Evolutionary conservation across 2,329 filamentous ascomycete species (phyloP), one percentile per base, ranked within the genome.

Genomic region (Aspergillus vadensis): DNA sequence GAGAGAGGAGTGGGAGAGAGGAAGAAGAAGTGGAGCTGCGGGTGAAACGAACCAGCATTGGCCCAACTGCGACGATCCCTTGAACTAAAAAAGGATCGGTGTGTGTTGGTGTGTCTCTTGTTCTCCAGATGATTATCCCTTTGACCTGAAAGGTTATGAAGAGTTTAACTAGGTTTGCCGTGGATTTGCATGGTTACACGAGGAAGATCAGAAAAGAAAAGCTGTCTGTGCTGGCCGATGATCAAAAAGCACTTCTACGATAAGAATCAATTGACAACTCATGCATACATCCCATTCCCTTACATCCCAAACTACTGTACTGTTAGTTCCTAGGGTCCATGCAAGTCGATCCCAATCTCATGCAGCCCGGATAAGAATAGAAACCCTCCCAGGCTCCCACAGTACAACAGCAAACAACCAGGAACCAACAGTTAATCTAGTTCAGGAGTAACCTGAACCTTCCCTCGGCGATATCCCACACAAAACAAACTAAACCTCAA

Each of bases 31-130:
- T 55, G 53, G 53, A 55, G 25, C 53, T 15, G 43, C 23, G 27
- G 53, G 41, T 55, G 53, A 55, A 55, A 55, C 53, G 53, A 32
- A 55, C 39, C 52, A 32, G 39, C 53, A 43, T 32, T 43, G 39
- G 38, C n/a, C 39, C 15, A 30, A 32, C 25, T 21, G 39, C 39
- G 53, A 47, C 15, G 53, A 55, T 55, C 53, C 39, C 25, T 36
- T 47, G 14, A 17, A 36, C n/a, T 53, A 44, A 12, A 21, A 19
- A 19, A 14, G 41, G 19, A 44, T 36, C 32, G 32, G 32, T 36
- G 32, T 36, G 32, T 36, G 32, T 36, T 36, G 32, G 32, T 36
- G 32, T 36, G 32, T 36, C 12, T 36, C 32, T 36, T 12, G 7
- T 27, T 36, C 32, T 36, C 32, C 32, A 14, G 14, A 36, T 12